phyloP scores from a whole-genome alignment of 257 asterid genomes.

The Solanum acaule region DNA sequence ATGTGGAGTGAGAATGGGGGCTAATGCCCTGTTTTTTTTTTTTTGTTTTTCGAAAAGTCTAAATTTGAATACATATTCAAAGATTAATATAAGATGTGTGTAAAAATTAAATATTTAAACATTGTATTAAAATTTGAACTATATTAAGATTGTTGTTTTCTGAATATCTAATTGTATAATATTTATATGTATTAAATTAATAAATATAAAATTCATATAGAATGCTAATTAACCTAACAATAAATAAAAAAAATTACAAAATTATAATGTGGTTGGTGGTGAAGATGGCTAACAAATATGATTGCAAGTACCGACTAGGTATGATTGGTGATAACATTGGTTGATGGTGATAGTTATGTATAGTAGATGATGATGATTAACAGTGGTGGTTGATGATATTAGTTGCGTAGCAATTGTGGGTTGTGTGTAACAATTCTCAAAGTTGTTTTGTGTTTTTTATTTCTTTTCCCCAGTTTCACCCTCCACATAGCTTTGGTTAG shows the following conservation, averaged over 20 bases:
- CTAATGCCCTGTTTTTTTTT: not conserved
- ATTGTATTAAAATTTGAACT: no score
- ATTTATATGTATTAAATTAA: not conserved
- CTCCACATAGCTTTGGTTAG: no score
- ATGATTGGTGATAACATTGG: not conserved
- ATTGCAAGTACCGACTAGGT: not conserved
- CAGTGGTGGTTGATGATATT: not conserved
- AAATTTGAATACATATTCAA: not conserved
- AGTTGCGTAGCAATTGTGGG: not conserved
- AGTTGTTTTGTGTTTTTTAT: no score
- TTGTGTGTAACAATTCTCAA: not conserved
- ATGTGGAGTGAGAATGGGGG: not conserved
- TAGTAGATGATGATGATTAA: not conserved
- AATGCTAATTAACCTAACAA: not conserved
- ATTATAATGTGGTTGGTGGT: not conserved
- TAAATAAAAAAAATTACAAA: not conserved
- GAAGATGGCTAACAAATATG: not conserved
- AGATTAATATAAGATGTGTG: not conserved
- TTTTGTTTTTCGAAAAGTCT: not conserved
- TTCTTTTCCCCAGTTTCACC: not conserved
- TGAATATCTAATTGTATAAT: not conserved
- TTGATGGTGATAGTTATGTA: not conserved
- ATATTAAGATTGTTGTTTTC: not conserved
- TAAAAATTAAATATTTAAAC: not conserved
- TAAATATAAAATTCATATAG: not conserved